Evolutionary conservation across 768 basidiomycete genomes (phyloP), one percentile per base, ranked within the genome.

Genomic region (Kwoniella newhampshirensis): DNA sequence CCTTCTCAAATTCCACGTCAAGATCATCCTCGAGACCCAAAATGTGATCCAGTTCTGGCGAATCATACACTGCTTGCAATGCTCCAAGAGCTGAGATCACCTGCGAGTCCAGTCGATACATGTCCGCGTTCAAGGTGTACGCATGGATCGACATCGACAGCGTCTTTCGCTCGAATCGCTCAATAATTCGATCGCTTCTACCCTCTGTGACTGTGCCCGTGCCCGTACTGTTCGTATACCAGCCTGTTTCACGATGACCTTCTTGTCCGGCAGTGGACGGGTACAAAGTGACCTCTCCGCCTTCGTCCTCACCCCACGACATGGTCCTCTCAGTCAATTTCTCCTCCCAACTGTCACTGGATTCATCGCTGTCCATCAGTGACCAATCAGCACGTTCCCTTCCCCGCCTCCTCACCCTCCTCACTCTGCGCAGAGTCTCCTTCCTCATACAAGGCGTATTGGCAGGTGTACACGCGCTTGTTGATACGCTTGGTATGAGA

Each of bases 41-140:
- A 4, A 57, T 59, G 1, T 41, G 40, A 39, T 67, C 68, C 37
- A 66, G 46, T 8, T 62, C 58, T 15, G 68, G 65, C 1, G 65
- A 60, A 26, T 49, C 60, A 27, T 52, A 58, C 2, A 40, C 35
- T 7, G 51, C 60, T 37, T 64, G 49, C 2, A 63, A 30, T 5
- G 50, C 57, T 21, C 40, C 25, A 7, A 70, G 54, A 5, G 63
- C 68, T 2, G 56, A 55, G 39, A 70, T 50, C 41, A 70, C 41
- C 13, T 60, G 62, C 18, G 65, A 64, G 35, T 66, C 64, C 2
- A 70, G 54, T 11, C 63, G 54, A 49, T 51, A 70, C 52, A 66
- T 51, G 32, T 30, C 45, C 42, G n/a, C 13, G 32, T n/a, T n/a
- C n/a, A 13, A 32, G 6, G 32, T 6, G 20, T 27, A 20, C 18